A percentile compares a stretch with the other conserved stretches of the same genome.
Evolutionary conservation across 768 basidiomycete genomes (phyloP).

Genomic region (Artomyces pyxidatus): DNA sequence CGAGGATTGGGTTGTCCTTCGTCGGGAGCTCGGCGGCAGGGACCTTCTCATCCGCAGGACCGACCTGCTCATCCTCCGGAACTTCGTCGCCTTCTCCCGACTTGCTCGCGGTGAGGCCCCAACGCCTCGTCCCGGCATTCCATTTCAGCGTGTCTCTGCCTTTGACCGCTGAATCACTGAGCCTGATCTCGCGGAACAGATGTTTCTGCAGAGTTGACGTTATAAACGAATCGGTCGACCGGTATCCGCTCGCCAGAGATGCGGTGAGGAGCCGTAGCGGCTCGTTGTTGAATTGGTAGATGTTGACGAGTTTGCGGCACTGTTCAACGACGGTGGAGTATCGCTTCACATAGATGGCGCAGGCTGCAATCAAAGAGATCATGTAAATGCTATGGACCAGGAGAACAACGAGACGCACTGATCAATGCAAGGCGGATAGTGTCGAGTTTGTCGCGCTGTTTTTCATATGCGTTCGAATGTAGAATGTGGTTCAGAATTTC

Average conservation of each 20-base stretch:
- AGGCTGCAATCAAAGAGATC: slow-evolving; percentile 41
- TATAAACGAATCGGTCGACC: slow-evolving; percentile 66
- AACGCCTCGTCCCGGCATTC: slow-evolving; percentile 53
- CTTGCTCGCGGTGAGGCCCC: slow-evolving; percentile 36
- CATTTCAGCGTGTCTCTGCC: slow-evolving; percentile 54
- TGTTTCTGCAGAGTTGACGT: slow-evolving; percentile 77
- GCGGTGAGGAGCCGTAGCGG: slow-evolving; percentile 72
- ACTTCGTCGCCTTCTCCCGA: slow-evolving; percentile 32
- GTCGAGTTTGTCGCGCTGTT: slow-evolving; percentile 46
- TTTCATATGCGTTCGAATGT: slow-evolving; percentile 65
- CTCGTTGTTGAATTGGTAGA: slow-evolving; percentile 82
- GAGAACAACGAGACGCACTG: slow-evolving; percentile 37
- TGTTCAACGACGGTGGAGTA: slow-evolving; percentile 61
- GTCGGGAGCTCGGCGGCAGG: slow-evolving; percentile 42
- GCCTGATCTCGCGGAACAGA: slow-evolving; percentile 68
- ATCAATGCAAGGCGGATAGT: slow-evolving; percentile 71
- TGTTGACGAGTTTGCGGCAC: slow-evolving; percentile 63
- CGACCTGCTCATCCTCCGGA: slow-evolving; percentile 34
- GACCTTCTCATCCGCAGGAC: slow-evolving; percentile 21
- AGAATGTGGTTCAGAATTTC: slow-evolving; percentile 73
- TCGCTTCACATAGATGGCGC: slow-evolving; percentile 52
- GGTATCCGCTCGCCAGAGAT: slow-evolving; percentile 61
- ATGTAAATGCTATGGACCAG: neutral
- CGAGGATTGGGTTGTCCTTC: slow-evolving; percentile 61
- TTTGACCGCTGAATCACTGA: slow-evolving; percentile 57